Conservation (phyloP, 371 early-diverging fungal genomes). For the Lichtheimia hyalospora region DNA sequence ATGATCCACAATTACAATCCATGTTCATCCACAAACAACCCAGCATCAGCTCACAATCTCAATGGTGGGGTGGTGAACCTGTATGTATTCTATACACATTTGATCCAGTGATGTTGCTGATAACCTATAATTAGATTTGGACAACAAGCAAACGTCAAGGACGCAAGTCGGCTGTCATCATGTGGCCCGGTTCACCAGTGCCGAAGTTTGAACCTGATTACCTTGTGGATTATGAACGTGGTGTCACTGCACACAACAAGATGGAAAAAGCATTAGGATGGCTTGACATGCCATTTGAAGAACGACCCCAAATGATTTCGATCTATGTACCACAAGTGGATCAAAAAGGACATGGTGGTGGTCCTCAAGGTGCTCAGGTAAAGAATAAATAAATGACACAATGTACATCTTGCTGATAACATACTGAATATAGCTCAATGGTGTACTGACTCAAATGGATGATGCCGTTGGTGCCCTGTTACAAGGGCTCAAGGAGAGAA, state of each 20-base stretch:
- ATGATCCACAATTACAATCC: slow-evolving; percentile 71
- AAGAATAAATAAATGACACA: slow-evolving; percentile 2
- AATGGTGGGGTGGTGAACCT: slow-evolving; percentile 95
- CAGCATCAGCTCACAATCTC: slow-evolving; percentile 48
- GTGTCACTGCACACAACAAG: slow-evolving; percentile 53
- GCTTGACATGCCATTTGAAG: slow-evolving; percentile 70
- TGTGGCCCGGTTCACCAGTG: slow-evolving; percentile 90
- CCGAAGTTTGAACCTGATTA: slow-evolving; percentile 64
- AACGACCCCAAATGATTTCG: slow-evolving; percentile 76
- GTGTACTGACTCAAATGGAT: slow-evolving; percentile 67
- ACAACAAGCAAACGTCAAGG: slow-evolving; percentile 74
- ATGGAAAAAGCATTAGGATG: slow-evolving; percentile 68
- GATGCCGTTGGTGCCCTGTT: slow-evolving; percentile 61
- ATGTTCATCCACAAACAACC: slow-evolving; percentile 78
- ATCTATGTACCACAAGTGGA: slow-evolving; percentile 87
- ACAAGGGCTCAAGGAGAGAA: slow-evolving; percentile 52
- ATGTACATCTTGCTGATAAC: background rate
- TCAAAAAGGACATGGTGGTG: slow-evolving; percentile 75
- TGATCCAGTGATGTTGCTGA: no score
- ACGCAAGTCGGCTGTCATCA: slow-evolving; percentile 67
- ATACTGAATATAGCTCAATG: slow-evolving; percentile 47
- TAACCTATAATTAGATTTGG: slow-evolving; percentile 71
- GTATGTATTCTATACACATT: slow-evolving; percentile 28
- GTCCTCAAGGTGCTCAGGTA: slow-evolving; percentile 69
- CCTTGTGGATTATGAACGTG: slow-evolving; percentile 53